These are phyloP conservation scores for Evernia prunastri DNA, from an alignment of 495 filamentous ascomycete genomes.

Conservation along the genomic window DNA sequence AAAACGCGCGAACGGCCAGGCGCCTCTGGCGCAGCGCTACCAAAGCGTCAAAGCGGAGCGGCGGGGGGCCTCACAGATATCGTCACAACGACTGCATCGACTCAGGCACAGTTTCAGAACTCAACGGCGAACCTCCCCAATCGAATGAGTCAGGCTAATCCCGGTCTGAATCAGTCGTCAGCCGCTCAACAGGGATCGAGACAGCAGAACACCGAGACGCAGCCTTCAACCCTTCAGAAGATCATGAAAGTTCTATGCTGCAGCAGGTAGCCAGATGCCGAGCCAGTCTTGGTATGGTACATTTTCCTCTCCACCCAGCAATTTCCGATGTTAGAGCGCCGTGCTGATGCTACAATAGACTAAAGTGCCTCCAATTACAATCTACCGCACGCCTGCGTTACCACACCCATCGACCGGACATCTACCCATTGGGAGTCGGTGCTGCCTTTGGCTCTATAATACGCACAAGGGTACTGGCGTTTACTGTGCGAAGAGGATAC, in stretches of 20 bases:
- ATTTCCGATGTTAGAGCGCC: not conserved
- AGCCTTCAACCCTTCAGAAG: constrained; percentile 53
- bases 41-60: constrained; percentile 66
- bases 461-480: constrained; percentile 1
- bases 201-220: constrained; percentile 42
- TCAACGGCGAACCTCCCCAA: constrained; percentile 76
- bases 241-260: constrained; percentile 79
- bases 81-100: constrained; percentile 73
- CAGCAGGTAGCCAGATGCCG: constrained; percentile 47
- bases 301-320: not conserved
- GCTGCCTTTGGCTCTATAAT: not conserved
- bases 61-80: constrained; percentile 61
- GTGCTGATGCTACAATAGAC: not conserved
- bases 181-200: constrained; percentile 29
- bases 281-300: not conserved
- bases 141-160: constrained; percentile 54
- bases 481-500: not conserved
- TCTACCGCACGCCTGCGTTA: not conserved
- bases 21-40: constrained; percentile 59
- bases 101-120: constrained; percentile 85
- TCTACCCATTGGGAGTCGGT: not conserved
- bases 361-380: not conserved
- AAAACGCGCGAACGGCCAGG: constrained; percentile 76
- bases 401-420: not conserved
- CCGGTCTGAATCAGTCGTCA: constrained; percentile 47